Percentiles rank a stretch among this genome's conserved stretches.
Conservation (phyloP, 2,329 filamentous ascomycete species). For the Aspergillus niger region DNA sequence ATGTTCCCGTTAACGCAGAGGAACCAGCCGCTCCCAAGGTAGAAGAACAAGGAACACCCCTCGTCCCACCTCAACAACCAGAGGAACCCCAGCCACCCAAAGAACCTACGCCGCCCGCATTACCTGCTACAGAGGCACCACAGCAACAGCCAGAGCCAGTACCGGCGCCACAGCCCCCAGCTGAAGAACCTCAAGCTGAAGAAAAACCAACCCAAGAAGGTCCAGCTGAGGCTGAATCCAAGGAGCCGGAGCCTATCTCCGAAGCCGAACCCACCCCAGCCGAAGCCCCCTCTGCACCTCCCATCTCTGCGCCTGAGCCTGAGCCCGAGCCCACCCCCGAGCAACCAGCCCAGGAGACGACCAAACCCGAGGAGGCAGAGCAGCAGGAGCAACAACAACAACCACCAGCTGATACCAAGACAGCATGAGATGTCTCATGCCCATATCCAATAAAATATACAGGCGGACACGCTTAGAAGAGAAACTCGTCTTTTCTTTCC, state of each 20-base stretch:
- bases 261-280: not conserved
- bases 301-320: not conserved
- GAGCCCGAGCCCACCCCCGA: not conserved
- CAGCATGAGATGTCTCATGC: not conserved
- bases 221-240: too few species aligned
- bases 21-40: not conserved
- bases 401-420: not conserved
- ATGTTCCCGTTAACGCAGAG: slow-evolving; percentile 1
- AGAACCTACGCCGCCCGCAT: not conserved
- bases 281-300: not conserved
- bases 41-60: slow-evolving; percentile 4
- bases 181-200: not conserved
- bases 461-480: not conserved
- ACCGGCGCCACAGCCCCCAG: not conserved
- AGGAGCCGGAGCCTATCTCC: not conserved
- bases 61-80: not conserved
- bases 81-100: not conserved
- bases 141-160: not conserved
- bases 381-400: not conserved
- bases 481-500: not conserved
- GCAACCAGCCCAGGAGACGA: not conserved
- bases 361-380: not conserved
- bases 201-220: not conserved
- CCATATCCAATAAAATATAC: too few species aligned
- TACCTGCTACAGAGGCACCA: not conserved